phyloP scores from a whole-genome alignment of 1,284 basidiomycete genomes.

The Ceratobasidium sp. region DNA sequence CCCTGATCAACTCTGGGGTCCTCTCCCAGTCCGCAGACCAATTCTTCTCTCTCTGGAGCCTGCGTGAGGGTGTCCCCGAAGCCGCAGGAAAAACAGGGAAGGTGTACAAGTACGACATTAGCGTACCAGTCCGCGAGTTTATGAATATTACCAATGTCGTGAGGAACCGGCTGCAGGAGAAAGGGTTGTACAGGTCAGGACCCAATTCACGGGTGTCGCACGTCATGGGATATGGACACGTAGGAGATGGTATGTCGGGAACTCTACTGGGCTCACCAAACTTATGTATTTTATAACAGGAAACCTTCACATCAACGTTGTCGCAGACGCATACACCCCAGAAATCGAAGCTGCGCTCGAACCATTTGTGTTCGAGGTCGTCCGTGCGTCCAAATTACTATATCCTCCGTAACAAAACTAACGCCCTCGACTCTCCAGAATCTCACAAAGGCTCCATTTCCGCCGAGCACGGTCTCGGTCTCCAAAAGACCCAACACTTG shows the following conservation, averaged over 20 bases:
- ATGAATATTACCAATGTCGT: conserved; percentile 87
- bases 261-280: not conserved
- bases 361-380: conserved; percentile 94
- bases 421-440: conserved; percentile 37
- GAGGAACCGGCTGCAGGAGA: conserved; percentile 71
- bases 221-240: conserved; percentile 93
- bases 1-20: conserved; percentile 87
- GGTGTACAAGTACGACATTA: conserved; percentile 97
- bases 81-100: conserved; percentile 93
- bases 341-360: conserved; percentile 89
- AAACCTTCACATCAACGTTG: conserved; percentile 93
- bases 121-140: conserved; percentile 87
- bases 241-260: conserved; percentile 81
- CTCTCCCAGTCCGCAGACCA: conserved; percentile 92
- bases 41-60: conserved; percentile 86
- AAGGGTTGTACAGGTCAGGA: conserved; percentile 68
- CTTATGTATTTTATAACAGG: conserved; percentile 56
- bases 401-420: not conserved
- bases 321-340: conserved; percentile 81
- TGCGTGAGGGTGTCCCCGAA: conserved; percentile 94
- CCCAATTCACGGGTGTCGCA: conserved; percentile 73
- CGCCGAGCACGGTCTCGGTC: conserved; percentile 94
- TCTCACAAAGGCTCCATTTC: conserved; percentile 83
- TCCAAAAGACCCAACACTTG: conserved; percentile 92
- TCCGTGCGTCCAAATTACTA: conserved; percentile 49